Percentiles rank a stretch among this genome's conserved stretches.
Evolutionary conservation across 441 rosid genomes (phyloP).

Genomic region (Gossypium gossypioides): DNA sequence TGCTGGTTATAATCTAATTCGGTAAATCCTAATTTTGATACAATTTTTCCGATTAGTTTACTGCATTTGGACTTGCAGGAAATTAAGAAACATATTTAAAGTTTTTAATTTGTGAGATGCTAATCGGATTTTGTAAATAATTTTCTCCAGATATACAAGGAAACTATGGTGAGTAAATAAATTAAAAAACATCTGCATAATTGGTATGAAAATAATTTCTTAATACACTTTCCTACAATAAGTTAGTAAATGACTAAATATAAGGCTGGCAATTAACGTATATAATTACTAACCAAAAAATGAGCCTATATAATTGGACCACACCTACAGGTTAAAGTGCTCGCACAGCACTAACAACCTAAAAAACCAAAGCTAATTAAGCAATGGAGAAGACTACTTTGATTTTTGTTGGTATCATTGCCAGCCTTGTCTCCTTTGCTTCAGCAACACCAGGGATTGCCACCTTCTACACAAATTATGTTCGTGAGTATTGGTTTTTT

Average conservation of each 20-base stretch:
- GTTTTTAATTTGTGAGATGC: background rate
- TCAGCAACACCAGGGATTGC: constrained; percentile 18
- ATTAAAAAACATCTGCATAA: background rate
- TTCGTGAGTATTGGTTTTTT: constrained; percentile 8
- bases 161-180: background rate
- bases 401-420: background rate
- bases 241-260: background rate
- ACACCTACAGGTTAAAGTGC: background rate
- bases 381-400: background rate
- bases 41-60: no score
- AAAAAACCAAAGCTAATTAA: background rate
- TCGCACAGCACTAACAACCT: background rate
- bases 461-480: constrained; percentile 17
- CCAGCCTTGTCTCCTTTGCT: constrained; percentile 1
- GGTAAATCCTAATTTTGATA: no score
- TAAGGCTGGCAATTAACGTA: background rate
- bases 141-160: background rate
- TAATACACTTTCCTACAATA: background rate
- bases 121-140: background rate
- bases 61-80: no score
- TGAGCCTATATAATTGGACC: background rate
- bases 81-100: background rate
- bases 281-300: no score
- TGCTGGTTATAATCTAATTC: no score
- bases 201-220: background rate